Percentiles rank a stretch among this genome's conserved stretches.
Evolutionary conservation across 73 alveolate species (phyloP).

Genomic region (Paramecium sonneborni): DNA sequence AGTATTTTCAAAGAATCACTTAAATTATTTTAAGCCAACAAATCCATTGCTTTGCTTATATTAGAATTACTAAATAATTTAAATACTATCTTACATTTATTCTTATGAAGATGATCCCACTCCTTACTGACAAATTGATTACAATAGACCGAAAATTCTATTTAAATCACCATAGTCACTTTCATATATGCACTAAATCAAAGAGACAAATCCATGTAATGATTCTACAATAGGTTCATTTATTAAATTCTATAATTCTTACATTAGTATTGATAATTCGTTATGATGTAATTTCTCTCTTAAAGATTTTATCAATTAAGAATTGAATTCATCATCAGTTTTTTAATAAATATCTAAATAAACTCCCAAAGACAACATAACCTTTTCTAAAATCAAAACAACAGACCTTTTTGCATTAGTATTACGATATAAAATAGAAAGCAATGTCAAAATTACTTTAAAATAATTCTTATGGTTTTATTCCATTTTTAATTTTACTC

Average conservation of each 20-base stretch:
- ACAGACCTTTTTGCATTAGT: slow-evolving; percentile 9
- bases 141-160: not conserved
- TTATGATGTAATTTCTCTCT: not conserved
- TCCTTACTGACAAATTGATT: not conserved
- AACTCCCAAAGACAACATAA: not conserved
- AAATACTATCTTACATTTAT: not conserved
- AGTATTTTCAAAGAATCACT: not conserved
- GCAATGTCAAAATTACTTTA: not conserved
- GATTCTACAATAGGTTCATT: slow-evolving; percentile 29
- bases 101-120: not conserved
- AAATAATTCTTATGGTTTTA: not conserved
- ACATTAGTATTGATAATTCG: not conserved
- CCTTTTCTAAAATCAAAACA: slow-evolving; percentile 26
- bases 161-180: slow-evolving; percentile 15
- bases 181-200: not conserved
- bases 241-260: not conserved
- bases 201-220: slow-evolving; percentile 17
- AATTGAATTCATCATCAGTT: slow-evolving; percentile 37
- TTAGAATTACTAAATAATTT: not conserved
- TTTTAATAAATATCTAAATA: slow-evolving; percentile 29
- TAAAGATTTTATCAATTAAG: not conserved
- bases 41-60: not conserved
- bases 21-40: not conserved
- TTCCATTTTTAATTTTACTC: slow-evolving; percentile 21
- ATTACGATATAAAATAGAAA: slow-evolving; percentile 19